A percentile compares a stretch with the other conserved stretches of the same genome.
These are phyloP conservation scores for Wickerhamomyces chambardii DNA, from an alignment of 805 yeast genomes.

Conservation along the genomic window DNA sequence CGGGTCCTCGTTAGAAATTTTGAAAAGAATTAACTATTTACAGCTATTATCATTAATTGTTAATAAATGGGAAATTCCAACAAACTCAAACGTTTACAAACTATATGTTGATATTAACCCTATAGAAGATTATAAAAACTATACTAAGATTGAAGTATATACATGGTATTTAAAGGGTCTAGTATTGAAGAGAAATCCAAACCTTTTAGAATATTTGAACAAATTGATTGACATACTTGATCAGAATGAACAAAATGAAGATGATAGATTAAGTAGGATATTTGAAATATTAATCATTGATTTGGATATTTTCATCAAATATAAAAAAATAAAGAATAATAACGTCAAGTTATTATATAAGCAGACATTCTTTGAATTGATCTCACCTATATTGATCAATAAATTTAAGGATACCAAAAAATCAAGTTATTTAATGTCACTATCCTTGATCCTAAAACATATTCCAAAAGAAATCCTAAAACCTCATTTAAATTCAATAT, in stretches of 20 bases:
- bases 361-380: constrained; percentile 63
- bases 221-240: constrained; percentile 26
- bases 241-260: constrained; percentile 19
- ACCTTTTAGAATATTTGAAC: constrained; percentile 23
- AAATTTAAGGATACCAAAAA: constrained; percentile 31
- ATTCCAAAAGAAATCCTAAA: constrained; percentile 53
- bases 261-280: constrained; percentile 37
- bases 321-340: constrained; percentile 35
- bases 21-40: constrained; percentile 40
- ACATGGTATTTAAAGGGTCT: constrained; percentile 73
- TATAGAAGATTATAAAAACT: constrained; percentile 3
- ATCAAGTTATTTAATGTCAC: constrained; percentile 51
- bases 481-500: constrained; percentile 52
- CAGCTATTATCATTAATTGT: constrained; percentile 44
- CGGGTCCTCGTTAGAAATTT: constrained; percentile 7
- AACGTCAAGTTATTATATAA: constrained; percentile 65
- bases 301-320: constrained; percentile 47
- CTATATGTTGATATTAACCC: too few relatives aligned
- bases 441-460: constrained; percentile 59
- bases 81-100: too few relatives aligned
- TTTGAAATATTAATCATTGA: constrained; percentile 64
- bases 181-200: constrained; percentile 43
- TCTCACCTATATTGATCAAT: constrained; percentile 46
- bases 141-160: constrained; percentile 37
- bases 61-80: constrained; percentile 57